Evolutionary conservation across 305 asterid genomes (phyloP).

Genomic region (Fraxinus ornus): DNA sequence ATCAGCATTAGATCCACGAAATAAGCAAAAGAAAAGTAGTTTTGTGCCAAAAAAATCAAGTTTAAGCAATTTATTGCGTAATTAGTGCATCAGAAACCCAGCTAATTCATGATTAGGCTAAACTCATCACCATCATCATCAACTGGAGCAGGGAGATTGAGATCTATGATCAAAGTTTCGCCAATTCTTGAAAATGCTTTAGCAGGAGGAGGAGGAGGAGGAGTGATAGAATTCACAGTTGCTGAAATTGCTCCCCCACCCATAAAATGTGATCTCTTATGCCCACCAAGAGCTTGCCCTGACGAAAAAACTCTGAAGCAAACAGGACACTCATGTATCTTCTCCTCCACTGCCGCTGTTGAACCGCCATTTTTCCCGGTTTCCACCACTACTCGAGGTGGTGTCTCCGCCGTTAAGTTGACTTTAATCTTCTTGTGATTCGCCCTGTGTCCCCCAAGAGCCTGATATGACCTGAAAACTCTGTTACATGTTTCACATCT

Average conservation of each 20-base stretch:
- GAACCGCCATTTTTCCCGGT: background rate
- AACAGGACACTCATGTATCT: conserved; percentile 68
- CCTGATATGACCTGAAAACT: conserved; percentile 76
- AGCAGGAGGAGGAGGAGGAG: background rate
- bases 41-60: conserved; percentile 13
- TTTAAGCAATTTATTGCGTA: conserved; percentile 19
- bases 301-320: conserved; percentile 74
- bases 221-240: background rate
- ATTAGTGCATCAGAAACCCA: conserved; percentile 56
- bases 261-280: conserved; percentile 69
- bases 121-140: conserved; percentile 53
- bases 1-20: conserved; percentile 18
- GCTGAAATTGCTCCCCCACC: conserved; percentile 33
- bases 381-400: conserved; percentile 4
- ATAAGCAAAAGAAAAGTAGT: conserved; percentile 20
- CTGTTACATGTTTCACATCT: conserved; percentile 76
- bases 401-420: background rate
- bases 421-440: conserved; percentile 71
- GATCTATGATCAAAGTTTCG: conserved; percentile 57
- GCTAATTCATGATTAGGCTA: conserved; percentile 53
- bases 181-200: conserved; percentile 37
- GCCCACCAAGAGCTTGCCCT: conserved; percentile 95
- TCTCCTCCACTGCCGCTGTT: conserved; percentile 33
- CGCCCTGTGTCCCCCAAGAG: conserved; percentile 90
- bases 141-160: conserved; percentile 74